Evolutionary conservation across 2,329 filamentous ascomycete genomes (phyloP), one percentile per base, ranked within the genome.

Genomic region (Claviceps africana): DNA sequence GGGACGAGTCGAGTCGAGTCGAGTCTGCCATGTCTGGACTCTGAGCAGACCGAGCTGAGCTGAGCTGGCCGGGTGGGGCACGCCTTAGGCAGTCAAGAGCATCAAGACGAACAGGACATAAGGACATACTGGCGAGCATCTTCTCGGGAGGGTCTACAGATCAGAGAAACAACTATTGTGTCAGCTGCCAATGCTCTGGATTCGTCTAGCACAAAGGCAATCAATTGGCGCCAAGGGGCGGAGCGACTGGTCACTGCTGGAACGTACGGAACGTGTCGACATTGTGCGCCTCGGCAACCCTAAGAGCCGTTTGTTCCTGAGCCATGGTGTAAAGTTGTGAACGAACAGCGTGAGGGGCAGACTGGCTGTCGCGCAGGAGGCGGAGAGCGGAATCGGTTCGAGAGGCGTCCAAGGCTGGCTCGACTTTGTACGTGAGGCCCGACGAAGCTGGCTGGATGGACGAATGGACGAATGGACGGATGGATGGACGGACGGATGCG

Each of bases 211-310:
- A 15, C 4, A 44, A 13, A 21, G 8, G 21, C 21, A 30, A 40
- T 4, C 43, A 28, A 28, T 17, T 28, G 42, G 42, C 13, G 13
- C 42, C 9, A 15, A 22, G 11, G 42, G 25, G 43, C n/a, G n/a
- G n/a, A n/a, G n/a, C n/a, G n/a, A n/a, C n/a, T n/a, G n/a, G n/a
- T n/a, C n/a, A 9, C 8, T 45, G 19, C 42, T 11, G 21, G 37
- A 51, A 51, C 79, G 75, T 70, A 83, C 80, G 78, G 64, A 73
- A 88, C 21, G 85, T 89, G 68, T 87, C 82, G 60, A 88, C 84
- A 64, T 82, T 71, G 68, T 88, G 85, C 63, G 85, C 84, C 74
- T 89, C 86, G 56, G 76, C 75, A 62, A 89, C 85, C 61, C 82
- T 47, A 76, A 78, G 59, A 61, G 64, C 66, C 73, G 59, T 60